Conservation (phyloP, 1,284 basidiomycete genomes). For the Leccinum pseudoinsigne region DNA sequence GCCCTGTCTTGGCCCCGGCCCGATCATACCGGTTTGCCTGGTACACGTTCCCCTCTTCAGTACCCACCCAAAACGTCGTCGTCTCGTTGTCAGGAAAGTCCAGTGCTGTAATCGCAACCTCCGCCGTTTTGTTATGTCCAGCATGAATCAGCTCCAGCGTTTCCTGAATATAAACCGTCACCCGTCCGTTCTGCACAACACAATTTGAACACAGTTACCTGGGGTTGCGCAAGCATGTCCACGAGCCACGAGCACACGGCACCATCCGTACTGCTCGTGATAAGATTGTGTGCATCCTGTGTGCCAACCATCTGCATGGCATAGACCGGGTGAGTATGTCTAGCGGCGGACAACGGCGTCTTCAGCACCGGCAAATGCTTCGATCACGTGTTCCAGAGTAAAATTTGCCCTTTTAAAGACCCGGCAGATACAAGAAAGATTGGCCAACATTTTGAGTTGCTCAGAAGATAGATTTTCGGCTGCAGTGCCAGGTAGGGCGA, state of each 20-base stretch:
- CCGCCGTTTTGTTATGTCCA: conserved; percentile 92
- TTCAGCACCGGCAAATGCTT: conserved; percentile 95
- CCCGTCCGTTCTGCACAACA: background rate
- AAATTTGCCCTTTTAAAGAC: conserved; percentile 76
- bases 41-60: conserved; percentile 96
- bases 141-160: conserved; percentile 84
- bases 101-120: conserved; percentile 91
- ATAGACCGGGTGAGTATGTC: conserved; percentile 98
- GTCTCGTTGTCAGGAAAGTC: conserved; percentile 96
- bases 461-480: background rate
- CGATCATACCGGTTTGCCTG: conserved; percentile 96
- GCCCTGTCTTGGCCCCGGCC: conserved; percentile 92
- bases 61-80: conserved; percentile 94
- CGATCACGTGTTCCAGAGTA: conserved; percentile 98
- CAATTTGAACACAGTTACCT: conserved; percentile 47
- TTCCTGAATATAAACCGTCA: conserved; percentile 57
- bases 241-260: conserved; percentile 97
- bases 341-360: conserved; percentile 91
- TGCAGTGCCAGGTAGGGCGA: background rate
- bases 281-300: conserved; percentile 96
- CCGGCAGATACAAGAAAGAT: background rate
- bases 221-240: conserved; percentile 97
- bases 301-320: conserved; percentile 97
- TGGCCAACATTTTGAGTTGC: background rate
- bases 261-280: conserved; percentile 95